Percentiles rank a stretch among this genome's conserved stretches.
phyloP scores from a whole-genome alignment of 805 yeast species.

The Sugiyamaella marilandica region DNA sequence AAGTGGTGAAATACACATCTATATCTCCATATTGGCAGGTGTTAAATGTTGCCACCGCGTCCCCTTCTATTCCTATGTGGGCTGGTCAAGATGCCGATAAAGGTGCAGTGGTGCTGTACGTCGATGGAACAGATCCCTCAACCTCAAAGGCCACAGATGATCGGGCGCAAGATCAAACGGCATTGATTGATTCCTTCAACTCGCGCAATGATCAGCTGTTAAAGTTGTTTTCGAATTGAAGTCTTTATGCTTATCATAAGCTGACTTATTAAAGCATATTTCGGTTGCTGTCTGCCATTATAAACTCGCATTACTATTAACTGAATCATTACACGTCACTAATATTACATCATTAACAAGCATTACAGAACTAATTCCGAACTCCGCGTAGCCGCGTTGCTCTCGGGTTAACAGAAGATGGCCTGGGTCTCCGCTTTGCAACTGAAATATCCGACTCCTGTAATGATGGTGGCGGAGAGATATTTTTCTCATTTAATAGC shows the following conservation, averaged over 20 bases:
- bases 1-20: conserved; percentile 30
- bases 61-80: conserved; percentile 15
- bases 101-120: not conserved
- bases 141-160: not conserved
- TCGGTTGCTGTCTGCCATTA: no score
- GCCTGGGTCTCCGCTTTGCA: not conserved
- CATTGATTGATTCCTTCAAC: conserved; percentile 6
- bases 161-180: not conserved
- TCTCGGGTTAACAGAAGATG: not conserved
- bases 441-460: not conserved
- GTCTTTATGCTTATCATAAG: no score
- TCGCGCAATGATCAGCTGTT: conserved; percentile 18
- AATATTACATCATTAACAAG: not conserved
- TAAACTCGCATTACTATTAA: not conserved
- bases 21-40: conserved; percentile 38
- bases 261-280: no score
- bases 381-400: not conserved
- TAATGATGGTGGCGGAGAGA: not conserved
- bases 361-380: not conserved
- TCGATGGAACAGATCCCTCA: conserved; percentile 9
- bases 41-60: conserved; percentile 21
- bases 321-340: not conserved
- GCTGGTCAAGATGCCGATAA: conserved; percentile 3
- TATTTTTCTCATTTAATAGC: not conserved
- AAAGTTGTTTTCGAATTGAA: no score